Evolutionary conservation across 2,329 filamentous ascomycete genomes (phyloP).

Genomic region (Xylaria sp.): DNA sequence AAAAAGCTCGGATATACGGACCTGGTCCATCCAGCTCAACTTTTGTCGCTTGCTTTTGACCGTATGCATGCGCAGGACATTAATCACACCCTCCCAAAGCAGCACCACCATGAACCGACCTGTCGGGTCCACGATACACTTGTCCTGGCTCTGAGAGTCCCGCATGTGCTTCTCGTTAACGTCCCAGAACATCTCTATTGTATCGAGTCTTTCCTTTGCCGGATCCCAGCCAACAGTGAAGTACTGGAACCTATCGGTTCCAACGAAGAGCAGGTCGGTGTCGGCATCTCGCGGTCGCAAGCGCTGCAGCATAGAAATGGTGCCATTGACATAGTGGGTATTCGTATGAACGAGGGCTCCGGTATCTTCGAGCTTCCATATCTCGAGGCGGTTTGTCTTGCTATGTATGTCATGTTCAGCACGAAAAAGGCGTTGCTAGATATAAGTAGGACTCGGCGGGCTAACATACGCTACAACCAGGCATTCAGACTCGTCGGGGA

Average conservation of each 20-base stretch:
- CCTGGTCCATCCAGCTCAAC: conserved; percentile 64
- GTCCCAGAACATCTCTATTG: conserved; percentile 64
- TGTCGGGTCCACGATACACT: conserved; percentile 85
- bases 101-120: conserved; percentile 69
- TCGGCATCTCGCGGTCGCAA: conserved; percentile 78
- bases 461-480: conserved; percentile 84
- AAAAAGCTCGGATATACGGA: conserved; percentile 68
- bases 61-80: conserved; percentile 62
- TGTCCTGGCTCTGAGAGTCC: conserved; percentile 84
- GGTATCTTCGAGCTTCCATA: conserved; percentile 78
- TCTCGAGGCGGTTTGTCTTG: conserved; percentile 86
- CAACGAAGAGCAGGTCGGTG: conserved; percentile 90
- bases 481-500: conserved; percentile 79
- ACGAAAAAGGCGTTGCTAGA: conserved; percentile 22
- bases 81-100: conserved; percentile 70
- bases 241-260: conserved; percentile 89
- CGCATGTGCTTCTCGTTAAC: conserved; percentile 70
- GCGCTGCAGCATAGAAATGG: conserved; percentile 84
- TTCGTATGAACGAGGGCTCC: conserved; percentile 67
- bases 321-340: conserved; percentile 83
- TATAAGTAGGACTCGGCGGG: conserved; percentile 7
- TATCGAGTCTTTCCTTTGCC: conserved; percentile 62
- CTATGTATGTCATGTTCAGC: conserved; percentile 59
- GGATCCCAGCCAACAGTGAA: conserved; percentile 89
- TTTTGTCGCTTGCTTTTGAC: conserved; percentile 58